Evolutionary conservation across 192 early-diverging fungal genomes (phyloP), one percentile per base, ranked within the genome.

Genomic region (Backusella sp.): DNA sequence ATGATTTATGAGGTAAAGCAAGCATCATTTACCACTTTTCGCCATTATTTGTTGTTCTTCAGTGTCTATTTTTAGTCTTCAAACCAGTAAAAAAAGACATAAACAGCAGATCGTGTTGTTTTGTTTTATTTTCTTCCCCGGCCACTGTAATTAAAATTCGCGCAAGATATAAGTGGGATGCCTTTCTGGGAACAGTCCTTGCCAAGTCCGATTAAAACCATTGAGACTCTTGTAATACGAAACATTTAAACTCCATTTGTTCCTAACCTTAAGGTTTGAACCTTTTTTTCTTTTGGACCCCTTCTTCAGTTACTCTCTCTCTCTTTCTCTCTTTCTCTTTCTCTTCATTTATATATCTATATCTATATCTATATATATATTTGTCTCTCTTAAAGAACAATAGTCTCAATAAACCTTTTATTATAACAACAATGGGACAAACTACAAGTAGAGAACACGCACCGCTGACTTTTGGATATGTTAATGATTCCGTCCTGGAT

Each of bases 391-490:
- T 59, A n/a, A 49, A 21, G 21, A 49, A 49, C 4, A 49, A n/a
- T 49, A 49, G 19, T 21, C 19, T 1, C 19, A 49, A 49, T 49
- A 49, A 6, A 17, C 14, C 12, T 5, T 56, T 21, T 9, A 56
- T 5, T 12, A 62, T 28, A 62, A 62, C 8, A 62, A 28, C 12
- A 23, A 74, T 74, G 73, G 73, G 73, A 37, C 73, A 74, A 67
- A 2, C 44, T 15, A 34, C 65, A n/a, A 74, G 73, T 32, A 66
- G 39, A 32, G 62, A 74, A 26, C 73, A 74, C 23, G 73, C 73
- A 30, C 65, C 73, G 21, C 21, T 74, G 21, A 74, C 73, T 19
- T 74, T 74, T 44, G 73, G 59, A 7, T 74, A 74, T 46, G 65
- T 74, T 2, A 62, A 28, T 62, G 56, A 62, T 28, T 62, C 56